Evolutionary conservation across 139 green algal genomes (phyloP).

Genomic region (Coelastrella sp.): DNA sequence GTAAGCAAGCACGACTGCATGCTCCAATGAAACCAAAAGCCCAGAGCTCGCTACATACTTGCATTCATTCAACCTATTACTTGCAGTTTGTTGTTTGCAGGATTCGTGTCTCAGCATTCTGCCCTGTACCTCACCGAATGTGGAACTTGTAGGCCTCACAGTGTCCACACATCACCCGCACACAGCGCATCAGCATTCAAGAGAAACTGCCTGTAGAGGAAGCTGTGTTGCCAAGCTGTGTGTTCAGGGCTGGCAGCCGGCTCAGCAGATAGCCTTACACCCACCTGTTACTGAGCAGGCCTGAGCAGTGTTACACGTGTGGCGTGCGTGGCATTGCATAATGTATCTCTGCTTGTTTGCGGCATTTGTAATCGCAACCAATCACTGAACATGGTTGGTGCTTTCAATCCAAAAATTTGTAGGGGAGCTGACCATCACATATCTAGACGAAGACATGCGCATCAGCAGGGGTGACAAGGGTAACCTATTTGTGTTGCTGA

Average conservation of each 20-base stretch:
- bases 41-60: neutral
- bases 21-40: neutral
- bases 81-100: neutral
- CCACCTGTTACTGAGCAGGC: too few relatives aligned
- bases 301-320: too few relatives aligned
- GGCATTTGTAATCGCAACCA: neutral
- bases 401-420: neutral
- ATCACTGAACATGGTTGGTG: neutral
- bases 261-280: too few relatives aligned
- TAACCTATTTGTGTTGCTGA: constrained; percentile 80
- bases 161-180: too few relatives aligned
- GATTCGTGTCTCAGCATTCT: neutral
- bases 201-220: too few relatives aligned
- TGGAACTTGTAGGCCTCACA: too few relatives aligned
- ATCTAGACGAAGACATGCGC: constrained; percentile 79
- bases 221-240: too few relatives aligned
- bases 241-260: too few relatives aligned
- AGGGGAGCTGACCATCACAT: constrained; percentile 73
- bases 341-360: neutral
- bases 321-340: neutral
- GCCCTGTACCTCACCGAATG: too few relatives aligned
- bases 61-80: neutral
- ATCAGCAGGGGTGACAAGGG: constrained; percentile 83
- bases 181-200: too few relatives aligned
- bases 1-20: constrained; percentile 40